A percentile compares a stretch with the other conserved stretches of the same genome.
Evolutionary conservation across 306 rosid species (phyloP).

Genomic region (Datisca glomerata): DNA sequence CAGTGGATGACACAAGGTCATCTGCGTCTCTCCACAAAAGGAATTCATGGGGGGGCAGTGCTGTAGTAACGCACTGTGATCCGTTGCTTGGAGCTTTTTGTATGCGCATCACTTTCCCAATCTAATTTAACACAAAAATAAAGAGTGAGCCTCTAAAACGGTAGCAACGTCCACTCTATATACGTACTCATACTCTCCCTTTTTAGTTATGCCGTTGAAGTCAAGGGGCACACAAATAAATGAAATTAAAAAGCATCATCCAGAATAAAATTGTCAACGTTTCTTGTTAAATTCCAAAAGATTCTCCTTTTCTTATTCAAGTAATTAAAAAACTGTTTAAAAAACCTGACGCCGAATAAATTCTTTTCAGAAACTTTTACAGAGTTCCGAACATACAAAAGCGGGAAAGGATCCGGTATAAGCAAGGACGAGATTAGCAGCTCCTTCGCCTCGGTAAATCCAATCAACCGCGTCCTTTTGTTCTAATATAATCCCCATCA

Average conservation of each 20-base stretch:
- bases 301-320: too few species aligned
- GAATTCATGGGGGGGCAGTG: slow-evolving; percentile 44
- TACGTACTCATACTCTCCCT: too few species aligned
- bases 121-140: slow-evolving; percentile 19
- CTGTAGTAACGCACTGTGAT: slow-evolving; percentile 11
- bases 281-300: too few species aligned
- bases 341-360: background rate
- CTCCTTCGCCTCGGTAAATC: slow-evolving; percentile 96
- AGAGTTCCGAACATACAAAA: slow-evolving; percentile 27
- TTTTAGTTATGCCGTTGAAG: too few species aligned
- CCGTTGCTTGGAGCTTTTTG: slow-evolving; percentile 48
- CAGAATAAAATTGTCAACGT: too few species aligned
- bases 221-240: too few species aligned
- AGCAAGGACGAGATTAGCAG: slow-evolving; percentile 72
- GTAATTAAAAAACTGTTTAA: background rate
- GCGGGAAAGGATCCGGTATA: slow-evolving; percentile 53
- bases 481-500: slow-evolving; percentile 41
- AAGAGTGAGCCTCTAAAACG: too few species aligned
- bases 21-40: slow-evolving; percentile 59
- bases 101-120: slow-evolving; percentile 75
- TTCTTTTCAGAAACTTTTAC: background rate
- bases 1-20: slow-evolving; percentile 35
- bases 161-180: too few species aligned
- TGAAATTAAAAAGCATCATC: too few species aligned
- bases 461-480: slow-evolving; percentile 50